phyloP scores from a whole-genome alignment of 108 stramenopile species.

The Skeletonema grethae region DNA sequence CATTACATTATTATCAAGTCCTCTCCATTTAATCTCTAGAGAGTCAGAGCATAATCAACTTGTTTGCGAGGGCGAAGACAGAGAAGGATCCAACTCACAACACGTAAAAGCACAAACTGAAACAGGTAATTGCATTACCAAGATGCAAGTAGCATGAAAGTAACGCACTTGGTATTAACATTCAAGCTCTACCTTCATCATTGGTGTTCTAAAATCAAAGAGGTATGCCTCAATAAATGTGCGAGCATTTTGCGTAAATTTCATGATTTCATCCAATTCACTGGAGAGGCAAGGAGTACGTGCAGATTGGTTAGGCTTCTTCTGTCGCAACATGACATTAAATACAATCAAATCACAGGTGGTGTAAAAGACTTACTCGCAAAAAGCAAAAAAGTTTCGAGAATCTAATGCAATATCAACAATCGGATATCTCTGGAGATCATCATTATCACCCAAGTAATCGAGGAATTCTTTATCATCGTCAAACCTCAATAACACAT shows the following conservation, averaged over 20 bases:
- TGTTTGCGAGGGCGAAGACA: too few species aligned
- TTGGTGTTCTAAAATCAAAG: neutral
- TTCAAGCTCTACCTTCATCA: conserved; percentile 1
- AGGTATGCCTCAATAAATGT: neutral
- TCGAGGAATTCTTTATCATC: conserved; percentile 3
- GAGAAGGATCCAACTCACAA: neutral
- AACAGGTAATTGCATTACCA: too few species aligned
- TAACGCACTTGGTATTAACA: neutral
- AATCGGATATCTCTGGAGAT: conserved; percentile 3
- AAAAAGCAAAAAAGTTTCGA: neutral
- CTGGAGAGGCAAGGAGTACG: neutral
- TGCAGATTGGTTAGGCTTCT: neutral
- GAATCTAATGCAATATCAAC: neutral
- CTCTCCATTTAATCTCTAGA: neutral
- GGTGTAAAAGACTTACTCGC: neutral
- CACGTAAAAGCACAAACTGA: neutral
- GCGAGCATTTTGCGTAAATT: neutral
- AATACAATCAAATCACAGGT: neutral
- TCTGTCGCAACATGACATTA: neutral
- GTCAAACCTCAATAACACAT: neutral
- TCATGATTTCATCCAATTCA: neutral
- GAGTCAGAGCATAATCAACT: too few species aligned
- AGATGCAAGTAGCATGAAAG: neutral
- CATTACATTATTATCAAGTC: neutral
- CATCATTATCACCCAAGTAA: neutral